Base-by-base conservation (phyloP, 148 eudicot genomes). In the Polygonum aviculare region DNA sequence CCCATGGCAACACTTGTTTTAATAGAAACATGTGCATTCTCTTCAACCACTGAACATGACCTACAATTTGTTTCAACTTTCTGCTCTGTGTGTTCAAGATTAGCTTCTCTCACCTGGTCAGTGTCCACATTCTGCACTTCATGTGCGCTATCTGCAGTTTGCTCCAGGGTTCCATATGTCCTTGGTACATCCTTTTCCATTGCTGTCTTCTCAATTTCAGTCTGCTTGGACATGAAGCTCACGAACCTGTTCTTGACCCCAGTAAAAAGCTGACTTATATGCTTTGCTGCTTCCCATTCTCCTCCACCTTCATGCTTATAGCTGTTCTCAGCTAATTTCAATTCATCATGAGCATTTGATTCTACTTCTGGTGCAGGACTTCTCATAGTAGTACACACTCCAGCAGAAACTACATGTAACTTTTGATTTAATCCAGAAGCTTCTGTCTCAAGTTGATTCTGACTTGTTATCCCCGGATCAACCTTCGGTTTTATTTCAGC, bases 271-370 rank as follows among this genome's bases (percentile, higher is more conserved):
- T 85, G 88, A 74, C 87, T 80, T 50, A 83, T 73, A 76, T 80
- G 82, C 84, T 78, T 84, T 15, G 78, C 77, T 71, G 85, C 83
- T 78, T 86, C 88, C 86, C 88, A 82, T 60, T 85, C 88, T 72
- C 84, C 81, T 19, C 79, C 86, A 36, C 79, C 83, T 70, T 78
- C 88, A 45, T 19, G 74, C 71, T 52, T 79, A 72, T 79, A 75
- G 36, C 76, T 57, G 44, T 69, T 79, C 75, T 77, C 72, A 36
- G 69, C 63, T 55, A 51, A 69, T 10, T 79, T 80, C 33, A 79
- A 63, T 35, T 59, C 74, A 10, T 77, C 22, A 11, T 38, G 52
- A 45, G 54, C 40, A 45, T 45, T 70, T 69, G 76, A 57, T 26
- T 63, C 75, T 79, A 75, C 79, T 84, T 75, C 78, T 5, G 72